phyloP scores from a whole-genome alignment of 2,329 filamentous ascomycete genomes.

The Penicillium sp. region DNA sequence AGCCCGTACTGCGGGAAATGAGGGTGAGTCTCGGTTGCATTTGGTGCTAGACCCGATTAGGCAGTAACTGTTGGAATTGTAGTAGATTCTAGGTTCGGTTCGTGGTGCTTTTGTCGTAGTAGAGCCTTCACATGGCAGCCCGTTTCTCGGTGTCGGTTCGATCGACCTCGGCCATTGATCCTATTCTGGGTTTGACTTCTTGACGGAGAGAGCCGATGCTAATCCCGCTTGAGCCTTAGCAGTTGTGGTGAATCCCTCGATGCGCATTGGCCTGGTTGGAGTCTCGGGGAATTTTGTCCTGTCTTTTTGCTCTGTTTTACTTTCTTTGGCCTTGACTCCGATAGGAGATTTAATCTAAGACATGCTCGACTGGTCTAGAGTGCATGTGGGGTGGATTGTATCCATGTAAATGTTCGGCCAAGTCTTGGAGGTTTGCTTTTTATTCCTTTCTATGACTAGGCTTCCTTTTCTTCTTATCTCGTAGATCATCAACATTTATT shows the following conservation, averaged over 20 bases:
- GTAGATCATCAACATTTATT: background rate
- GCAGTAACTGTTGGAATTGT: too few relatives aligned
- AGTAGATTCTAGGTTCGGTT: background rate
- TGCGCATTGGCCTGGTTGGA: conserved; percentile 3
- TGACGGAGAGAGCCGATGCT: conserved; percentile 8
- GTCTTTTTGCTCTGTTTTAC: background rate
- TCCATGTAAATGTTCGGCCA: background rate
- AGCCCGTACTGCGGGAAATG: background rate
- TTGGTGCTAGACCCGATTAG: too few relatives aligned
- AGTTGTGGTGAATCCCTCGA: conserved; percentile 6
- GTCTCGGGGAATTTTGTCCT: conserved; percentile 7
- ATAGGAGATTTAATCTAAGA: background rate
- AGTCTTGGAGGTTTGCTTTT: background rate
- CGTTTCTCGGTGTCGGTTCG: background rate
- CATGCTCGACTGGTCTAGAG: background rate
- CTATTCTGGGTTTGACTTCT: background rate
- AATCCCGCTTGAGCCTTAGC: conserved; percentile 6
- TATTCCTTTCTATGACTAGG: background rate
- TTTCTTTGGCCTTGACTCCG: background rate
- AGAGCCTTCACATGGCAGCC: conserved; percentile 9
- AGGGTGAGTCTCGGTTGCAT: background rate
- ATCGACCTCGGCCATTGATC: conserved; percentile 12
- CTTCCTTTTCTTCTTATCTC: background rate
- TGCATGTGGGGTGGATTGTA: background rate
- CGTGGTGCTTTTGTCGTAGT: background rate